phyloP scores from a whole-genome alignment of 345 rosid genomes.

The Linum usitatissimum region DNA sequence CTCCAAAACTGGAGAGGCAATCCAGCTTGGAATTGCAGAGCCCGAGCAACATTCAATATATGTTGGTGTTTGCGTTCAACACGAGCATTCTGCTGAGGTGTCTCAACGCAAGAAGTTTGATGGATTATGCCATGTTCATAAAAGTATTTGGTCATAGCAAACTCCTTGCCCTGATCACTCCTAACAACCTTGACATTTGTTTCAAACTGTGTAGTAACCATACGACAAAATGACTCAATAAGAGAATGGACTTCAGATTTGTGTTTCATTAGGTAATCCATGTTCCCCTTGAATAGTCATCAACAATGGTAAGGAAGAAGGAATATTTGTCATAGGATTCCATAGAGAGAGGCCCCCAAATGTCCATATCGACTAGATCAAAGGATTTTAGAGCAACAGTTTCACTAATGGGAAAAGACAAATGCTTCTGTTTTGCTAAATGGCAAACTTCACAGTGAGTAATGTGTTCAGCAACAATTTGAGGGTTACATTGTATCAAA shows the following conservation, averaged over 20 bases:
- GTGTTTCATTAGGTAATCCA: conserved; percentile 1
- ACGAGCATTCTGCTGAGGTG: conserved; percentile 1
- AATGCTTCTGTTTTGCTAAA: neutral
- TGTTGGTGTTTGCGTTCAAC: neutral
- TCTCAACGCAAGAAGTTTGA: neutral
- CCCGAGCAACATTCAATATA: neutral
- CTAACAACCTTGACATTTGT: neutral
- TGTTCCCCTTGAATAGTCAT: neutral
- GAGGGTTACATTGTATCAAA: neutral
- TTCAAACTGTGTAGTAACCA: neutral
- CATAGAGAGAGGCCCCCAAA: neutral
- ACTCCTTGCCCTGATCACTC: neutral
- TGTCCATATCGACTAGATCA: neutral
- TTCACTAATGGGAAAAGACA: neutral
- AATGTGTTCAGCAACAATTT: neutral
- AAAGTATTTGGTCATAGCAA: neutral
- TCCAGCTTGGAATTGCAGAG: neutral
- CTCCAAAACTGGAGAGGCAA: neutral
- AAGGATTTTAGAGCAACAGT: neutral
- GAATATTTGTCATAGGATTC: neutral
- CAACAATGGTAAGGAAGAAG: neutral
- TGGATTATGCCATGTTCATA: neutral
- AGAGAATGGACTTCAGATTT: neutral
- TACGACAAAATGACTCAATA: neutral
- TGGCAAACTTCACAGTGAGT: neutral